Base-by-base conservation (phyloP, 2,329 filamentous ascomycete genomes). In the Madurella mycetomatis region DNA sequence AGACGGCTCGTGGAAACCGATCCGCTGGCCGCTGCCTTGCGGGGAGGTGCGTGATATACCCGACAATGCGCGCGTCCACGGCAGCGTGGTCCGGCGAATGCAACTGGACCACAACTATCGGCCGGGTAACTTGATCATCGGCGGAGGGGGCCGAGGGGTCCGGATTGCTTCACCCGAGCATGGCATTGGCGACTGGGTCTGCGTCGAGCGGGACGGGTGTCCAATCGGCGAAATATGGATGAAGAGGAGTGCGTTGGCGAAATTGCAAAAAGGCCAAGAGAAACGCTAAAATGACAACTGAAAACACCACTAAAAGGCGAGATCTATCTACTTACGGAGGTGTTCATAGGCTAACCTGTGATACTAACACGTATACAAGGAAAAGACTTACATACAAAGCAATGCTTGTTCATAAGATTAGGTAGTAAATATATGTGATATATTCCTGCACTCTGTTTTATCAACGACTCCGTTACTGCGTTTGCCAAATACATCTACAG, bases 31-130 rank as follows among this genome's bases (percentile, higher is more conserved):
- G 0, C 72, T 92, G 2, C 89, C 89, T 0, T 81, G 84, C 31
- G 90, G 89, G 9, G 88, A 92, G 69, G 83, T 86, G 0, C 81
- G 89, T 15, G 89, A 94, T 64, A 84, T 94, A 1, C 89, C 89
- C 0, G 70, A 80, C 9, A 76, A 85, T 51, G 88, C 85, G 1
- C 76, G 84, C 18, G 80, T 94, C 1, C 89, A 94, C 63, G 81
- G 84, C 41, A 88, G 85, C 18, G 89, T 90, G 0, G 83, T 94
- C 54, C 81, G 82, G 16, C 79, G 89, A 7, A 86, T 94, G 83
- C 69, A 82, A 45, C 69, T 73, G 8, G 80, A 91, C 56, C 66
- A 75, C 1, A 73, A 62, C 0, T 94, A 92, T 64, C 77, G 89
- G 0, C 89, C 89, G 0, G 89, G 89, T 0, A 94, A 94, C 57